Base-by-base conservation (phyloP, 176 grass and related monocot genomes). In the Carex cristatella region DNA sequence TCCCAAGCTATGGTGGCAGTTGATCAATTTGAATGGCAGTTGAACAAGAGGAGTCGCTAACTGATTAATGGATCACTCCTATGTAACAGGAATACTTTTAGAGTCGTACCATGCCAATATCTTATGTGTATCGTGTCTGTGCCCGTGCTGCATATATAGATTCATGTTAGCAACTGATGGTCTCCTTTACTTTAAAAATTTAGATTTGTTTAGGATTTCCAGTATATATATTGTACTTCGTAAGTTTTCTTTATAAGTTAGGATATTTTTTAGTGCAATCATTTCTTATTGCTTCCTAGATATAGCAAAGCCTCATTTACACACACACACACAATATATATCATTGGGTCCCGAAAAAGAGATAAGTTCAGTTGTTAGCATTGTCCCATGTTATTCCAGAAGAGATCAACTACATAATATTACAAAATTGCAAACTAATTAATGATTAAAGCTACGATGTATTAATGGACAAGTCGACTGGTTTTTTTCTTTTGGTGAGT, bases 11-110 rank as follows among this genome's bases (percentile, higher is more conserved):
- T 94, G 91, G 86, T 93, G 68, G 85, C 92, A 44, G 75, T 80
- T 58, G 95, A 98, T 88, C 90, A 93, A 85, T 93, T 98, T 72
- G 82, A 84, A 55, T 92, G 89, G 85, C 79, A 94, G 63, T 89
- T 94, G 60, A 90, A 62, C 85, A 69, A 85, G 75, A 98, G 64
- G 84, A 88, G 44, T 55, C 91, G 91, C 87, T 98, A 87, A 90
- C 55, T 55, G 10, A 42, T 30, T 65, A 8, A 31, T 57, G 28
- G 51, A 15, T 58, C 5, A 57, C 27, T 56, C 6, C 69, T 48
- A 10, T 7, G 69, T 72, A 71, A 9, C 38, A 44, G 7, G 69
- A 18, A 72, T n/a, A 23, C 10, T 10, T 23, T 48, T 72, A 72
- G 69, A 72, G 40, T 72, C 46, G 37, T 72, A 40, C 40, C 42